Conservation (phyloP, 306 rosid genomes). For the Prunus dulcis region DNA sequence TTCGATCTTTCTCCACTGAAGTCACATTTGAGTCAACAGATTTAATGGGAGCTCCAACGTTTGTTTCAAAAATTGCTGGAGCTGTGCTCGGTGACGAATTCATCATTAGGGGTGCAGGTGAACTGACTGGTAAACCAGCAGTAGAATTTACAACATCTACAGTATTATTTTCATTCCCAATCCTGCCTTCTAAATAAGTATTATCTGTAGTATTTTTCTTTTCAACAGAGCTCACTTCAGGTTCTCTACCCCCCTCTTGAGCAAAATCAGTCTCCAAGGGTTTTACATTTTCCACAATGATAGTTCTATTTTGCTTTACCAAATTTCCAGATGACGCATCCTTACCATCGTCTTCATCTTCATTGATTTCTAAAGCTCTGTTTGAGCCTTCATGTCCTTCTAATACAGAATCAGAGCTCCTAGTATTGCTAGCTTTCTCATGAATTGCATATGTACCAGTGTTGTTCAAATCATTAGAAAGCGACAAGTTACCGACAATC, state of each 20-base stretch:
- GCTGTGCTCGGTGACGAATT: conserved; percentile 20
- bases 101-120: conserved; percentile 29
- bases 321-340: conserved; percentile 11
- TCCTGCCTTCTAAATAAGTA: conserved; percentile 21
- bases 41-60: conserved; percentile 16
- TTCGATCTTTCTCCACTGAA: conserved; percentile 23
- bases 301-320: conserved; percentile 29
- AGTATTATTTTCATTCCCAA: conserved; percentile 21
- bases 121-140: conserved; percentile 31
- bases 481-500: conserved; percentile 12
- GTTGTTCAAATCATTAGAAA: conserved; percentile 31
- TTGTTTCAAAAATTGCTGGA: conserved; percentile 25
- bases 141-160: conserved; percentile 21
- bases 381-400: conserved; percentile 27
- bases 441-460: conserved; percentile 14
- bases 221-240: conserved; percentile 23
- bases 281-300: conserved; percentile 12
- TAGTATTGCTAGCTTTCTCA: conserved; percentile 25
- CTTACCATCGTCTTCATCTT: conserved; percentile 14
- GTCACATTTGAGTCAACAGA: conserved; percentile 25
- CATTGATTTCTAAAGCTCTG: conserved; percentile 28
- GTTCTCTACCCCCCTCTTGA: conserved; percentile 19
- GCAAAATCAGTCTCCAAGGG: conserved; percentile 26
- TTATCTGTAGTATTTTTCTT: conserved; percentile 21
- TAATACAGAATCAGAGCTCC: conserved; percentile 11